A percentile compares a stretch with the other conserved stretches of the same genome.
Evolutionary conservation across 371 early-diverging fungal genomes (phyloP).

Genomic region (Batrachochytrium dendrobatidis): DNA sequence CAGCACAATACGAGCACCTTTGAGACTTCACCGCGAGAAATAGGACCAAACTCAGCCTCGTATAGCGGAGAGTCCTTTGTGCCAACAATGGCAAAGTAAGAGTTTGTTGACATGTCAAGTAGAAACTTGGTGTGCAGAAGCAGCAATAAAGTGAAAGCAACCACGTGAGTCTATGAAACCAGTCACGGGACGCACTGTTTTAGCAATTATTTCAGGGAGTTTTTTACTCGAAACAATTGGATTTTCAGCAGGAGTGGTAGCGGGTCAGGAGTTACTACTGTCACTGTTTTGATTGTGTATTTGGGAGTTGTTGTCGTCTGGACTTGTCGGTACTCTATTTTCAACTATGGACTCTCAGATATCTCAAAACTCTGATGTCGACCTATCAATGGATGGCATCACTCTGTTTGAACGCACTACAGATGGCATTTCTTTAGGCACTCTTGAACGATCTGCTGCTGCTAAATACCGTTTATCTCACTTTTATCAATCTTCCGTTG

Average conservation of each 20-base stretch:
- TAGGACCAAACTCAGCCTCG: constrained; percentile 74
- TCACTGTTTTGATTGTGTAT: too few relatives aligned
- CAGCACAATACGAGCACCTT: neutral
- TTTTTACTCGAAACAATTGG: too few relatives aligned
- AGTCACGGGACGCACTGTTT: too few relatives aligned
- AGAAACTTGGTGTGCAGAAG: neutral
- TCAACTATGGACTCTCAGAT: too few relatives aligned
- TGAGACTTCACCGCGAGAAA: neutral
- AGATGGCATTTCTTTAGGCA: constrained; percentile 53
- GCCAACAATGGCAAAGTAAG: constrained; percentile 90
- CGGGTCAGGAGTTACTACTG: too few relatives aligned
- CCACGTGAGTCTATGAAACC: too few relatives aligned
- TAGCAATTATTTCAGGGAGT: too few relatives aligned
- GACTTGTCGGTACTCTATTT: too few relatives aligned
- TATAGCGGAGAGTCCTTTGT: constrained; percentile 88
- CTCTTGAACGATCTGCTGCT: constrained; percentile 75
- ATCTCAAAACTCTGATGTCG: too few relatives aligned
- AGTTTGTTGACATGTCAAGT: constrained; percentile 52
- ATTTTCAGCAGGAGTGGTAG: too few relatives aligned
- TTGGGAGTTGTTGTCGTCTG: too few relatives aligned
- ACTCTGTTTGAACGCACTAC: constrained; percentile 12
- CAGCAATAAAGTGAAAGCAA: too few relatives aligned
- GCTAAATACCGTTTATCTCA: constrained; percentile 83
- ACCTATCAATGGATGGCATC: neutral
- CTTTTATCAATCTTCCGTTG: constrained; percentile 78